Evolutionary conservation across 2,329 filamentous ascomycete genomes (phyloP).

Genomic region (Clonostachys sp.): DNA sequence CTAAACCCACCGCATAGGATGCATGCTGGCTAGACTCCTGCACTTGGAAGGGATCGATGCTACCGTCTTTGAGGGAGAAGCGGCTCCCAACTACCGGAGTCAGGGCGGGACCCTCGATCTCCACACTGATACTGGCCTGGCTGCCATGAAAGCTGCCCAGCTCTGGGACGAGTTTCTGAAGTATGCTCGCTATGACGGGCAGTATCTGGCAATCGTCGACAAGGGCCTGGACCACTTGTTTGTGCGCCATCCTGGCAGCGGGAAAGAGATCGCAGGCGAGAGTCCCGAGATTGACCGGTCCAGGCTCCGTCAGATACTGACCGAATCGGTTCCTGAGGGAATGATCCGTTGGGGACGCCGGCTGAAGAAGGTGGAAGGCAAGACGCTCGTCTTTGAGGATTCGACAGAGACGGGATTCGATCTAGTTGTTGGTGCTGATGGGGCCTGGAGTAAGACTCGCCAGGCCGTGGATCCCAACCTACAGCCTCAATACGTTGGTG

Average conservation of each 20-base stretch:
- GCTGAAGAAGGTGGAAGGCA: constrained; percentile 30
- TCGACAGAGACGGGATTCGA: constrained; percentile 28
- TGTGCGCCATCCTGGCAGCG: constrained; percentile 7
- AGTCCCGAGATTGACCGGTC: constrained; percentile 48
- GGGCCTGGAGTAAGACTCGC: constrained; percentile 29
- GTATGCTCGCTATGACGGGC: constrained; percentile 45
- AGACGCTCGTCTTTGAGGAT: constrained; percentile 30
- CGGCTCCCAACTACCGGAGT: constrained; percentile 32
- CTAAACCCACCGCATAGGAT: constrained; percentile 15
- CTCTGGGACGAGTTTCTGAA: constrained; percentile 45
- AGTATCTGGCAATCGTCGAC: constrained; percentile 41
- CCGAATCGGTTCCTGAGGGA: constrained; percentile 35
- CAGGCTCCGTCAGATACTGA: constrained; percentile 35
- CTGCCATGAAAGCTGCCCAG: constrained; percentile 42
- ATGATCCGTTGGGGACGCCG: constrained; percentile 40
- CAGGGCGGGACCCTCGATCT: constrained; percentile 52
- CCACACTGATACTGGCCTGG: constrained; percentile 43
- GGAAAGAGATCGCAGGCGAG: constrained; percentile 3
- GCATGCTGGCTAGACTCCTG: constrained; percentile 47
- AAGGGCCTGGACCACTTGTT: constrained; percentile 27
- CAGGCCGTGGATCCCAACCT: constrained; percentile 23
- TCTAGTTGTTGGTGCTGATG: constrained; percentile 27
- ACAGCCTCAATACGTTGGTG: constrained; percentile 38
- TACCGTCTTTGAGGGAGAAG: constrained; percentile 45
- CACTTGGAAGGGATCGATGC: constrained; percentile 36